Conservation (phyloP, 495 filamentous ascomycete genomes). For the Corynascus novoguineensis region DNA sequence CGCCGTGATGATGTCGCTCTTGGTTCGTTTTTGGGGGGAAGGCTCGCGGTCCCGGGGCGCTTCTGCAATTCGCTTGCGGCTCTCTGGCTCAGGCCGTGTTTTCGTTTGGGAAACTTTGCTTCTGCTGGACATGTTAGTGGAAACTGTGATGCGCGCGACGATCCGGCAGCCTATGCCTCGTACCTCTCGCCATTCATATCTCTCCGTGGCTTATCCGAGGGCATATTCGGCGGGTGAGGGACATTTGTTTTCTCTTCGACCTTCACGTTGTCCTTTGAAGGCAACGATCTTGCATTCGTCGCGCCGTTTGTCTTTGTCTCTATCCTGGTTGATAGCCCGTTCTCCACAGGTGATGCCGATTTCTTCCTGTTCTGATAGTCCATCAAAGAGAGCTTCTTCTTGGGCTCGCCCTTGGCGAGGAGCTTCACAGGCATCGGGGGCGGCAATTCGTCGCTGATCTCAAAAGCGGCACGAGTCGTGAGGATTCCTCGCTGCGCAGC, state of each 20-base stretch:
- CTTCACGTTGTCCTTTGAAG: slow-evolving; percentile 13
- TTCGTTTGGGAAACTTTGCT: slow-evolving; percentile 16
- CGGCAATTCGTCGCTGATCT: slow-evolving; percentile 37
- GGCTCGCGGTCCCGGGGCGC: slow-evolving; percentile 31
- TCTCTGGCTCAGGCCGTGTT: slow-evolving; percentile 29
- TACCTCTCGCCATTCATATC: slow-evolving; percentile 32
- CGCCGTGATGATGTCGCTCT: slow-evolving; percentile 26
- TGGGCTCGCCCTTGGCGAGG: slow-evolving; percentile 34
- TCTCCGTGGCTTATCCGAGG: slow-evolving; percentile 23
- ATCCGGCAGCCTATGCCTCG: background rate
- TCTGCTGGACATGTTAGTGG: slow-evolving; percentile 20
- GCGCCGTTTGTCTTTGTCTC: slow-evolving; percentile 21
- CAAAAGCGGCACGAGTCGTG: slow-evolving; percentile 39
- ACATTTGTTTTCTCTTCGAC: slow-evolving; percentile 24
- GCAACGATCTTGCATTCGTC: slow-evolving; percentile 8
- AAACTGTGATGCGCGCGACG: background rate
- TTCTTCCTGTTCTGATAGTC: slow-evolving; percentile 44
- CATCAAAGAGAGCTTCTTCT: slow-evolving; percentile 45
- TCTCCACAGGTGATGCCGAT: slow-evolving; percentile 36
- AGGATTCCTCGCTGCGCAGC: slow-evolving; percentile 45
- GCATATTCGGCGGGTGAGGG: slow-evolving; percentile 14
- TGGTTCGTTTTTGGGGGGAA: slow-evolving; percentile 36
- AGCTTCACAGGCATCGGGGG: slow-evolving; percentile 22
- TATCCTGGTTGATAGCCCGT: slow-evolving; percentile 22
- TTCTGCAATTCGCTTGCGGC: slow-evolving; percentile 36